Base-by-base conservation (phyloP, 352 stramenopile species). In the Blastocystis sp. region DNA sequence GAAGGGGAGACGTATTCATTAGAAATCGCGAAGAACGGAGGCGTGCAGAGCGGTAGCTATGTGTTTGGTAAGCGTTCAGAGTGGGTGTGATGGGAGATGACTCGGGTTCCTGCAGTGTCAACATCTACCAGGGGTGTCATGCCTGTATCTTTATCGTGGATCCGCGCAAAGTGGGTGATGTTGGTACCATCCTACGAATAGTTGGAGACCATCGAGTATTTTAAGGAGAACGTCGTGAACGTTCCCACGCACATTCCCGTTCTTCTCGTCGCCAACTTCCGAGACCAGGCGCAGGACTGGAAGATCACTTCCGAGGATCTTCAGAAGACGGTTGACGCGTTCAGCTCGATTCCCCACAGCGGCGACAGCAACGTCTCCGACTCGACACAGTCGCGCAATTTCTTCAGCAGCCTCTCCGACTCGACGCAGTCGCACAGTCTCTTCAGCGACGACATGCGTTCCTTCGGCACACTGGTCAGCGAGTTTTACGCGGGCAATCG, bases 1-100 rank as follows among this genome's bases (percentile, higher is more conserved):
- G 34, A 24, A 48, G 16, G 14, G 14, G 4, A n/a, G 1, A 11
- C n/a, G 40, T 64, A 8, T 27, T 63, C 6, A 49, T 29, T 44
- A 81, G 69, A 81, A 81, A 64, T 64, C 3, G 56, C 69, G 3
- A 81, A 81, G 51, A 81, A 81, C 21, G 69, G 69, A 21, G 48
- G 51, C 42, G 69, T 81, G n/a, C 27, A 48, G 14, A 81, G 69
- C 40, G 69, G 69, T 1, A 81, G 69, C 53, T 81, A 81, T 64
- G 48, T 81, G 21, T 81, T 81, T 40, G 69, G 69, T 81, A 64
- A 1, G 29, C 16, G 32, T 64, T n/a, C 18, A 32, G 21, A 0
- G 44, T 7, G n/a, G 16, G 3, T 27, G 9, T 81, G 14, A 61
- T 34, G 42, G 36, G 24, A 81, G 69, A 81, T 42, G 69, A 51